Conservation (phyloP, 352 stramenopile species). For the Sclerospora graminicola region DNA sequence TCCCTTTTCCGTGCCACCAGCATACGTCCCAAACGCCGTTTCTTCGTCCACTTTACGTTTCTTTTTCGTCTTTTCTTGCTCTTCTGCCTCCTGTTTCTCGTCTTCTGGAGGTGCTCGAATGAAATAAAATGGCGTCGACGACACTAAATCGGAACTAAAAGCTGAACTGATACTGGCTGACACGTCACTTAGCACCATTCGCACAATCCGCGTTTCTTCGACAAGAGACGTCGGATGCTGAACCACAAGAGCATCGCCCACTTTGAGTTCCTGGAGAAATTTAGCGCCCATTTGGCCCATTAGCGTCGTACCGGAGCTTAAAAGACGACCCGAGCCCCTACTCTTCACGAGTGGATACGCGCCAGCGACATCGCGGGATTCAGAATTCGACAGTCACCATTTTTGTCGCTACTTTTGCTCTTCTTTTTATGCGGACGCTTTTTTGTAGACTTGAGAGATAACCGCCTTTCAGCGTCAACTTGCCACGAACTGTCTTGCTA, state of each 20-base stretch:
- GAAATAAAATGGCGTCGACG: slow-evolving; percentile 81
- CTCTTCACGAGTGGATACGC: slow-evolving; percentile 29
- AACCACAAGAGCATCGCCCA: slow-evolving; percentile 82
- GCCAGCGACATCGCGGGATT: background rate
- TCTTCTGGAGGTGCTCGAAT: slow-evolving; percentile 77
- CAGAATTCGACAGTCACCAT: background rate
- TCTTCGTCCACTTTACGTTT: slow-evolving; percentile 46
- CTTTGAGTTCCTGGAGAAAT: slow-evolving; percentile 74
- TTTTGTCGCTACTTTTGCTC: slow-evolving; percentile 1
- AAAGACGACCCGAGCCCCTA: slow-evolving; percentile 68
- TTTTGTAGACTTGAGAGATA: slow-evolving; percentile 57
- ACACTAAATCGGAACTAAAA: slow-evolving; percentile 86
- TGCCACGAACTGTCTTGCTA: slow-evolving; percentile 61
- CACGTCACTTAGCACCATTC: slow-evolving; percentile 86
- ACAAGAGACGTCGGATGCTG: slow-evolving; percentile 76
- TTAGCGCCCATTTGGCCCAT: slow-evolving; percentile 74
- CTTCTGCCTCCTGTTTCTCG: slow-evolving; percentile 25
- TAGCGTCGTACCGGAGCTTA: slow-evolving; percentile 82
- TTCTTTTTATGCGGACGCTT: slow-evolving; percentile 51
- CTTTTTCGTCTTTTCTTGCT: slow-evolving; percentile 37
- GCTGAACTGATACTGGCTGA: slow-evolving; percentile 75
- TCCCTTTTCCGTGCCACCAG: slow-evolving; percentile 66
- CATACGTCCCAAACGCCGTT: slow-evolving; percentile 83
- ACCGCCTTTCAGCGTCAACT: slow-evolving; percentile 74
- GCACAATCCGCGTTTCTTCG: slow-evolving; percentile 85